Percentiles rank a stretch among this genome's conserved stretches.
Evolutionary conservation across 257 asterid species (phyloP).

Genomic region (Cordia subcordata): DNA sequence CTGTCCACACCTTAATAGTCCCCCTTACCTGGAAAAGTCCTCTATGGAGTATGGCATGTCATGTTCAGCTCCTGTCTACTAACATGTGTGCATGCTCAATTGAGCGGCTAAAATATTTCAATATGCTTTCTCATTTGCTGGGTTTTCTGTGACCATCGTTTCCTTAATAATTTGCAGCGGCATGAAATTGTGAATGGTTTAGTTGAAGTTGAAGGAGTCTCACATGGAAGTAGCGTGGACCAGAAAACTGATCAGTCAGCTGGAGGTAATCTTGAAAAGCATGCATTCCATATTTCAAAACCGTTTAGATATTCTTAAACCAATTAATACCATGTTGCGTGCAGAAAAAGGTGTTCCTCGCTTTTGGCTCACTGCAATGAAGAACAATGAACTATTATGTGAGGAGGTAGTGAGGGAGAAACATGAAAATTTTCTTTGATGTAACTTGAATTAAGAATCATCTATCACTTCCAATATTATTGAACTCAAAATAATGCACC

Average conservation of each 20-base stretch:
- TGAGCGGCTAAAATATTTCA: neutral
- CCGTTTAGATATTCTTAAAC: neutral
- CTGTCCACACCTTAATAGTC: too few species aligned
- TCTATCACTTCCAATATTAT: neutral
- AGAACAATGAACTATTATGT: constrained; percentile 9
- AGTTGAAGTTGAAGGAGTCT: constrained; percentile 2
- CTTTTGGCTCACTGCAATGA: constrained; percentile 19
- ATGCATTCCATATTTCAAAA: neutral
- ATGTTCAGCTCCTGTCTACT: neutral
- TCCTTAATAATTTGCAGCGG: neutral
- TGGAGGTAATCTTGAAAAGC: neutral
- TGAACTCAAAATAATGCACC: neutral
- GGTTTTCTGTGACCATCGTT: neutral
- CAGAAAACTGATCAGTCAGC: neutral
- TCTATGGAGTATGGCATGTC: too few species aligned
- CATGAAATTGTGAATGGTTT: constrained; percentile 6
- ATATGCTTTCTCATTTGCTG: neutral
- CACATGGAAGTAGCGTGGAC: neutral
- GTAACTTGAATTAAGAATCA: neutral
- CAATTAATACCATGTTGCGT: neutral
- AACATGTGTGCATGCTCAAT: neutral
- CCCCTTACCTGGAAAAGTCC: too few species aligned
- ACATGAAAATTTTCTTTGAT: neutral
- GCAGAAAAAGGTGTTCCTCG: constrained; percentile 11
- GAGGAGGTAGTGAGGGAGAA: constrained; percentile 1